These are phyloP conservation scores for Oehlia diaphana DNA, from an alignment of 192 early-diverging fungal species.

Conservation along the genomic window DNA sequence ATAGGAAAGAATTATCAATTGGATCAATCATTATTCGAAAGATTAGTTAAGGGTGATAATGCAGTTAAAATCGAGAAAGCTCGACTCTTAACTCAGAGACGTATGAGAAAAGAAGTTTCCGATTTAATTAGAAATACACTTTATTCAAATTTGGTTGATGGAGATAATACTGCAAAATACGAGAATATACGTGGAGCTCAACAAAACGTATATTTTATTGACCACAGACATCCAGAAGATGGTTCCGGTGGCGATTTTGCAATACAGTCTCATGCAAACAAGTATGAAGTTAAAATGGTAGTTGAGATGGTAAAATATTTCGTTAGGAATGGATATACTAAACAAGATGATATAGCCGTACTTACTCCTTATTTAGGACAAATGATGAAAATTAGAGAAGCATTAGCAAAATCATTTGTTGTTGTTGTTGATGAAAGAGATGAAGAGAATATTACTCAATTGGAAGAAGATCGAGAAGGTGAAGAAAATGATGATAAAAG, in stretches of 20 bases:
- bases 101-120: conserved; percentile 56
- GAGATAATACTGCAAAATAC: conserved; percentile 29
- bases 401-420: conserved; percentile 30
- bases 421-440: conserved; percentile 44
- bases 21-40: conserved; percentile 52
- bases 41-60: conserved; percentile 26
- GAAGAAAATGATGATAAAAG: neutral
- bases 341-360: conserved; percentile 49
- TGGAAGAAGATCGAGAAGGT: conserved; percentile 12
- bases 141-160: conserved; percentile 48
- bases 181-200: conserved; percentile 44
- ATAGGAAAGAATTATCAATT: conserved; percentile 42
- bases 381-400: conserved; percentile 43
- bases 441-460: conserved; percentile 32
- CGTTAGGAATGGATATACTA: conserved; percentile 50
- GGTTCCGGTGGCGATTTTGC: conserved; percentile 34
- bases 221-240: conserved; percentile 49
- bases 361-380: conserved; percentile 59
- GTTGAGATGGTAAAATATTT: conserved; percentile 48
- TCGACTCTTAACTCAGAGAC: conserved; percentile 36
- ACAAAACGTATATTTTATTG: conserved; percentile 48
- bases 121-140: conserved; percentile 48
- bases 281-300: conserved; percentile 53
- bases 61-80: conserved; percentile 9
- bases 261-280: conserved; percentile 47